Percentiles rank a stretch among this genome's conserved stretches.
These are phyloP conservation scores for Thalassia testudinum DNA, from an alignment of 116 monocot genomes.

Conservation along the genomic window DNA sequence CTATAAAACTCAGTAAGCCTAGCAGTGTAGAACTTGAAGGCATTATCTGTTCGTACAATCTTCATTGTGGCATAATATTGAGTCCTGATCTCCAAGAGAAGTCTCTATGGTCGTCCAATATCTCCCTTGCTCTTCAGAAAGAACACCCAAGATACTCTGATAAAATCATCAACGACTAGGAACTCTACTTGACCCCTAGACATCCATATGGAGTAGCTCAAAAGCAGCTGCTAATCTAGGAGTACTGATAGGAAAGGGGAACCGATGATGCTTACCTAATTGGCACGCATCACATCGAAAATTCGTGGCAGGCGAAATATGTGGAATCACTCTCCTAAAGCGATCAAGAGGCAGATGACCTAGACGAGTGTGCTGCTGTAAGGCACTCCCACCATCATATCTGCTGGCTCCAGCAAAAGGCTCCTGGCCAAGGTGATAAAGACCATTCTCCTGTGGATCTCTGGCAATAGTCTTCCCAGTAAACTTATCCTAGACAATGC, in stretches of 20 bases:
- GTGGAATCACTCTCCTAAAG: too few relatives aligned
- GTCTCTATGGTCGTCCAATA: background rate
- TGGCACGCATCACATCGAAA: conserved; percentile 3
- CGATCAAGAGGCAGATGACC: too few relatives aligned
- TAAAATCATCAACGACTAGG: conserved; percentile 3
- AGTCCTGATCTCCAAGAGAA: background rate
- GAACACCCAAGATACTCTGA: background rate
- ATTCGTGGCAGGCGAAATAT: too few relatives aligned
- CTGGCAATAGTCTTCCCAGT: too few relatives aligned
- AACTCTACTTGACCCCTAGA: background rate
- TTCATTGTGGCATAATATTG: background rate
- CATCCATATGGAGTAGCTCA: conserved; percentile 1
- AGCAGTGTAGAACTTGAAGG: background rate
- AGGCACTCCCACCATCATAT: too few relatives aligned
- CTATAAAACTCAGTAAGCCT: background rate
- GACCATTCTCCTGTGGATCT: too few relatives aligned
- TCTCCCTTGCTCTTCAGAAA: background rate
- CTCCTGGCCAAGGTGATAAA: too few relatives aligned
- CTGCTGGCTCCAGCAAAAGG: too few relatives aligned
- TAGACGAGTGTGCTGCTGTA: too few relatives aligned
- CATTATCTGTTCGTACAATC: conserved; percentile 3
- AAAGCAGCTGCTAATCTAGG: background rate
- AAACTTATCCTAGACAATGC: too few relatives aligned
- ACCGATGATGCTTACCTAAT: conserved; percentile 1
- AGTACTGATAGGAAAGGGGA: background rate